Evolutionary conservation across 441 rosid genomes (phyloP).

Genomic region (Capsella rubella): DNA sequence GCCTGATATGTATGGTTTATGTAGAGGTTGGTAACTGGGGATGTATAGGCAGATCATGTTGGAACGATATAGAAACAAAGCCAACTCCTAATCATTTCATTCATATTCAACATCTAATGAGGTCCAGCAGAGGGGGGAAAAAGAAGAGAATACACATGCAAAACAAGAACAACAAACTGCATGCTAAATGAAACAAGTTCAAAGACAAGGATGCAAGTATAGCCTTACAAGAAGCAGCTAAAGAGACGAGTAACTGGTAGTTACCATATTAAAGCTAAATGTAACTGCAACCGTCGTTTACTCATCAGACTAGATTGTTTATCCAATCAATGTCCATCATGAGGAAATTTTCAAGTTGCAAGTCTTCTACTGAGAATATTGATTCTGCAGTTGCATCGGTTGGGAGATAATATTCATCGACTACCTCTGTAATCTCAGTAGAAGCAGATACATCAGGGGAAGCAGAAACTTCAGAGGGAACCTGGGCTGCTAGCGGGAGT

Average conservation of each 20-base stretch:
- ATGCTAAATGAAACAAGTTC: constrained; percentile 32
- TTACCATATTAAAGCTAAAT: constrained; percentile 30
- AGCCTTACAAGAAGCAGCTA: constrained; percentile 22
- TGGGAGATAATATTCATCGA: constrained; percentile 41
- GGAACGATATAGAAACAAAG: neutral
- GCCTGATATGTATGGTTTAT: neutral
- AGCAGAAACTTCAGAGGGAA: constrained; percentile 31
- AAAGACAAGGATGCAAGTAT: constrained; percentile 34
- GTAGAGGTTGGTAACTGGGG: constrained; percentile 14
- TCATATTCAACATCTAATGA: constrained; percentile 23
- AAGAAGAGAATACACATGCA: constrained; percentile 23
- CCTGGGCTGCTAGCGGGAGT: constrained; percentile 36
- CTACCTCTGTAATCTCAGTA: constrained; percentile 36
- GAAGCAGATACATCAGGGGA: constrained; percentile 33
- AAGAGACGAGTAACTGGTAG: constrained; percentile 17
- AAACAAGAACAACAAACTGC: constrained; percentile 33
- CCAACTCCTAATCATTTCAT: constrained; percentile 32
- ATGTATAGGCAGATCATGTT: constrained; percentile 10
- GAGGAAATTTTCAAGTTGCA: constrained; percentile 49
- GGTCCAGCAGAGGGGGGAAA: constrained; percentile 4
- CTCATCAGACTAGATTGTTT: constrained; percentile 42
- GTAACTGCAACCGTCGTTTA: constrained; percentile 11
- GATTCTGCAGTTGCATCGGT: constrained; percentile 25
- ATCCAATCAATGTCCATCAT: constrained; percentile 52
- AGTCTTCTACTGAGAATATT: constrained; percentile 40